A percentile compares a stretch with the other conserved stretches of the same genome.
phyloP scores from a whole-genome alignment of 805 yeast species.

The Candida stauntonica region DNA sequence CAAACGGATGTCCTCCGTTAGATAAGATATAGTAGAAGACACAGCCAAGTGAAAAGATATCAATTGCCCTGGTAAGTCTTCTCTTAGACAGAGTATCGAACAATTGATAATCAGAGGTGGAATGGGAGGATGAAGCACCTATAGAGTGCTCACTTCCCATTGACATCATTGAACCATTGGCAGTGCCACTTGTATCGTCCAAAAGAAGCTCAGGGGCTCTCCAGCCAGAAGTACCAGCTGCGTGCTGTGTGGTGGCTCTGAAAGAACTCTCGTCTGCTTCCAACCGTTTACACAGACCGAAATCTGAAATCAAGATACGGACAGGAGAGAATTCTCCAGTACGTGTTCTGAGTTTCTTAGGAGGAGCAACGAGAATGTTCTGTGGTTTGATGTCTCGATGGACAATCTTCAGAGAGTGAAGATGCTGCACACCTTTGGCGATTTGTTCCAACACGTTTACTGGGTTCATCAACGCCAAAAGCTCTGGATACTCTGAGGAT shows the following conservation, averaged over 20 bases:
- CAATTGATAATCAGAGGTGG: slow-evolving; percentile 31
- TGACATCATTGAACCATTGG: slow-evolving; percentile 9
- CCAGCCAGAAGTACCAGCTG: slow-evolving; percentile 98
- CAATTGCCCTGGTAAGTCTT: slow-evolving; percentile 83
- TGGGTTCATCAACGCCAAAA: slow-evolving; percentile 42
- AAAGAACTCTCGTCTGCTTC: slow-evolving; percentile 93
- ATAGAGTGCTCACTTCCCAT: slow-evolving; percentile 23
- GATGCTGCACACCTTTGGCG: slow-evolving; percentile 77
- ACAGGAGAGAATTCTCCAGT: slow-evolving; percentile 37
- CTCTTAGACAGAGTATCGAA: slow-evolving; percentile 42
- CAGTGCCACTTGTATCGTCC: slow-evolving; percentile 28
- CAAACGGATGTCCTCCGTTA: slow-evolving; percentile 89
- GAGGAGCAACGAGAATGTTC: slow-evolving; percentile 78
- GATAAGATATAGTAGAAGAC: slow-evolving; percentile 84
- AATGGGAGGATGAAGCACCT: slow-evolving; percentile 21
- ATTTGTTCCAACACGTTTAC: slow-evolving; percentile 65
- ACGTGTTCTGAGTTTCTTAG: slow-evolving; percentile 39
- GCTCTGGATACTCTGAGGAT: slow-evolving; percentile 32
- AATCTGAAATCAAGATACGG: slow-evolving; percentile 84
- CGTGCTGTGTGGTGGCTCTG: slow-evolving; percentile 85
- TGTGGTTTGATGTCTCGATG: slow-evolving; percentile 96
- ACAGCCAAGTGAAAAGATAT: slow-evolving; percentile 92
- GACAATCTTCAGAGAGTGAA: slow-evolving; percentile 86
- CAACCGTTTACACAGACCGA: slow-evolving; percentile 89
- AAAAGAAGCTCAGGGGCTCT: slow-evolving; percentile 86